Base-by-base conservation (phyloP, 1,284 basidiomycete genomes). In the Taiwanofungus camphoratus region DNA sequence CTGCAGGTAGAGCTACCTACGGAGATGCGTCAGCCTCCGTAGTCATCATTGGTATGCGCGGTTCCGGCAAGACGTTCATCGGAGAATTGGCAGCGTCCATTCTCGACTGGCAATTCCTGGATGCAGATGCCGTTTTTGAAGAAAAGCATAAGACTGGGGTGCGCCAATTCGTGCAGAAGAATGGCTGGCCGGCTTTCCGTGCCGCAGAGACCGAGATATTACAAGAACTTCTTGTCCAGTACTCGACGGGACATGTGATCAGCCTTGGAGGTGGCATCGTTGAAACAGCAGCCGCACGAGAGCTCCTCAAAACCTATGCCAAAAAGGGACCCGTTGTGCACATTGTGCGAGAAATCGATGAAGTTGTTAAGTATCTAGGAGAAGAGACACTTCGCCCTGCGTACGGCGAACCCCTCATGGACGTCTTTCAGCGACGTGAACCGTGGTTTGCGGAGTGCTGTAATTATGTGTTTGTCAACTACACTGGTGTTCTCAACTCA, bases 241-340 rank as follows among this genome's bases (percentile, higher is more conserved):
- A 81, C 51, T 58, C 69, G 2, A 73, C 74, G 18, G 78, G 79
- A 2, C 79, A 90, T 60, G 74, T 96, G 41, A 78, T 96, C 57
- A 91, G 88, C 48, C 81, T 98, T n/a, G 95, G 96, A 9, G 96
- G 96, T 4, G 94, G 95, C 0, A 83, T 99, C 41, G 90, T 98
- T 33, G 96, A 99, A 67, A 89, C 83, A 0, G 74, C 82, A 5
- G 77, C 73, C 33, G 87, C 88, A 9, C 71, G 91, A 27, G 71
- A 84, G 15, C 56, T 90, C 5, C 71, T 98, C 46, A 73, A 79
- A 57, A 66, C 74, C 7, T 93, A 92, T 59, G 77, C 77, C 7
- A 66, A 63, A 31, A 67, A 68, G 27, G 83, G 83, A 0, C 74
- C 77, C 1, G 82, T 92, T 18, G 79, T 92, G 12, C 78, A 90